Evolutionary conservation across 768 basidiomycete species (phyloP).

Genomic region (Russula ochroleuca): DNA sequence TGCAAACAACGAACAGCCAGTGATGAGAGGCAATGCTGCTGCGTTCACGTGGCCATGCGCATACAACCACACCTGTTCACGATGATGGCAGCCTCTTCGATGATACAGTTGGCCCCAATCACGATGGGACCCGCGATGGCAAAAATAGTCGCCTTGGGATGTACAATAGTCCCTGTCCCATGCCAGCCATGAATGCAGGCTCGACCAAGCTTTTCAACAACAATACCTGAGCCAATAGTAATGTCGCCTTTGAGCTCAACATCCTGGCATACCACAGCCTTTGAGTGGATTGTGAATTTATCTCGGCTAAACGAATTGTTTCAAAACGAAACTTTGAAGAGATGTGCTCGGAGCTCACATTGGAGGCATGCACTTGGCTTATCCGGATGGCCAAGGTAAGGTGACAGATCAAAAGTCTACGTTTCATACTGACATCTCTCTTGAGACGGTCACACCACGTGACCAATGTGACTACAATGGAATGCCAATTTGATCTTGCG

Average conservation of each 20-base stretch:
- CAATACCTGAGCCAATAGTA: conserved; percentile 76
- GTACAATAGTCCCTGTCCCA: conserved; percentile 70
- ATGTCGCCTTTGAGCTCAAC: conserved; percentile 93
- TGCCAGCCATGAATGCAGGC: not conserved
- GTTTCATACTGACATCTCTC: not conserved
- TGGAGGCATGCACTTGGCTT: conserved; percentile 23
- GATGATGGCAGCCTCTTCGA: conserved; percentile 88
- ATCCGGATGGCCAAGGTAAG: not conserved
- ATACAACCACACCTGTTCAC: conserved; percentile 62
- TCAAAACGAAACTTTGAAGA: not conserved
- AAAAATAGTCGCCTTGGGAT: conserved; percentile 91
- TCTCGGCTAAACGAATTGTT: conserved; percentile 55
- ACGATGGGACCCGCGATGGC: conserved; percentile 88
- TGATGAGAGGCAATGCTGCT: conserved; percentile 1
- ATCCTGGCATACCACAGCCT: conserved; percentile 87
- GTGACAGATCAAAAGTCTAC: conserved; percentile 9
- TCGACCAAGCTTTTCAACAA: not conserved
- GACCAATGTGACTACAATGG: not conserved
- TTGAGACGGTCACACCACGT: not conserved
- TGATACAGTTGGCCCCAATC: conserved; percentile 82
- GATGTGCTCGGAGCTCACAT: conserved; percentile 18
- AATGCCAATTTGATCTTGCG: too few species aligned
- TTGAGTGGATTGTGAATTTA: conserved; percentile 86
- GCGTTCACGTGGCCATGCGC: conserved; percentile 13
- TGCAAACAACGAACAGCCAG: not conserved